Base-by-base conservation (phyloP, 495 filamentous ascomycete species). In the Letharia lupina region DNA sequence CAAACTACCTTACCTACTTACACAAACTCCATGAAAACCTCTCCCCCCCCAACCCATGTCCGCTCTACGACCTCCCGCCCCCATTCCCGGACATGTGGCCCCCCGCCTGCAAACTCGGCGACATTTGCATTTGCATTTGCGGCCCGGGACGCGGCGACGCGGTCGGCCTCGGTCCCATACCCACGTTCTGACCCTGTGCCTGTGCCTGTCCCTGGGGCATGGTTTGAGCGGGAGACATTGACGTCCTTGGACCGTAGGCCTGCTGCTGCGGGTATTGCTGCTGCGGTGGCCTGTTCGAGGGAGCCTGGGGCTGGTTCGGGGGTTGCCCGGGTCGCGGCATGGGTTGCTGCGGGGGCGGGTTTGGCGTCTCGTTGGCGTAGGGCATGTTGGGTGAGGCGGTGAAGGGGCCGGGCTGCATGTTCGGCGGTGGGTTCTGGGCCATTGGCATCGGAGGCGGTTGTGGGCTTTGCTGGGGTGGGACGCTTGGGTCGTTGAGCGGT, bases 71-170 rank as follows among this genome's bases (percentile, higher is more conserved):
- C 45, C 61, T 63, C 40, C 18, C 48, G 23, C n/a, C 42, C 4
- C 62, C 48, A n/a, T 33, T 28, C 23, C 23, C 23, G 23, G 23
- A 37, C 45, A 52, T 40, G 28, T 12, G 62, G 23, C 48, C 48
- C 20, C 62, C 62, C 54, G 45, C 35, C 45, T 63, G 62, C 12
- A 63, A 37, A 48, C 47, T n/a, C n/a, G 45, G 8, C 1, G 48
- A n/a, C 48, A 56, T 20, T 23, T 63, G 62, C 23, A 28, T 28
- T 28, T 28, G 23, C 23, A 28, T 28, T 28, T 28, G 23, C 44
- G 57, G 3, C 2, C 57, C 57, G 2, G 62, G 62, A 16, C 47
- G 62, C 18, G 61, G 35, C 35, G 45, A 63, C 6, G 61, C 16
- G 5, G 52, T n/a, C 9, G 7, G 18, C 7, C 45, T 0, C 1